Percentiles rank a stretch among this genome's conserved stretches.
These are phyloP conservation scores for Candida peoriensis DNA, from an alignment of 805 yeast genomes.

Conservation along the genomic window DNA sequence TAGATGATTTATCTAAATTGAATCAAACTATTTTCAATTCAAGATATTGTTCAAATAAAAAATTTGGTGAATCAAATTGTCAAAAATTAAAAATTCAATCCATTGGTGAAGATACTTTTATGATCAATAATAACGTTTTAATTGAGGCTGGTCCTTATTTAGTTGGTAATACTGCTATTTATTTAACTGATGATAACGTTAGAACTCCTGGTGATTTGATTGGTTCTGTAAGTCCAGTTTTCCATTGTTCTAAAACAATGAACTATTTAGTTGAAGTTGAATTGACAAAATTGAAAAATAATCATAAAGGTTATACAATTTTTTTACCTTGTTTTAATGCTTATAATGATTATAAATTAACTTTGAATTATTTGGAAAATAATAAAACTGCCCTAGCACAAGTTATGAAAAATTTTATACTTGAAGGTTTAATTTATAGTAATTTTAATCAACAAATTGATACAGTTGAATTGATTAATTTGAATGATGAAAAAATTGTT, in stretches of 20 bases:
- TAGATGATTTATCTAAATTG: constrained; percentile 28
- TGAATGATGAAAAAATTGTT: constrained; percentile 23
- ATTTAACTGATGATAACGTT: constrained; percentile 55
- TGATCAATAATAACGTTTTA: constrained; percentile 54
- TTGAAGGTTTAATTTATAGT: constrained; percentile 64
- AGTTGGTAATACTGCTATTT: constrained; percentile 65
- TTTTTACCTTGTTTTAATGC: constrained; percentile 74
- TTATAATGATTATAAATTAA: constrained; percentile 62
- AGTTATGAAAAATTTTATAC: constrained; percentile 52
- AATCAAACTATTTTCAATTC: constrained; percentile 39
- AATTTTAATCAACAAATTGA: constrained; percentile 37
- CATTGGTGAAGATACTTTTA: constrained; percentile 25
- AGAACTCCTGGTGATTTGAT: constrained; percentile 60
- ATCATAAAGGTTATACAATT: constrained; percentile 62
- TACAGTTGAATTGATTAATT: constrained; percentile 24
- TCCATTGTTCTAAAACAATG: constrained; percentile 62
- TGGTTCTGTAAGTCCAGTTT: constrained; percentile 57
- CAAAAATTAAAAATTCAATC: constrained; percentile 48
- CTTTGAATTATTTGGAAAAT: constrained; percentile 49
- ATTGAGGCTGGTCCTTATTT: constrained; percentile 39
- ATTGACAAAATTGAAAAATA: constrained; percentile 47
- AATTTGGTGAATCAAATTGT: constrained; percentile 53
- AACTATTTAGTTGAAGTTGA: constrained; percentile 48
- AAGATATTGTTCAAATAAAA: constrained; percentile 48
- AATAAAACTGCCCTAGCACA: constrained; percentile 46